Evolutionary conservation across 441 rosid genomes (phyloP).

Genomic region (Adansonia gregorii): DNA sequence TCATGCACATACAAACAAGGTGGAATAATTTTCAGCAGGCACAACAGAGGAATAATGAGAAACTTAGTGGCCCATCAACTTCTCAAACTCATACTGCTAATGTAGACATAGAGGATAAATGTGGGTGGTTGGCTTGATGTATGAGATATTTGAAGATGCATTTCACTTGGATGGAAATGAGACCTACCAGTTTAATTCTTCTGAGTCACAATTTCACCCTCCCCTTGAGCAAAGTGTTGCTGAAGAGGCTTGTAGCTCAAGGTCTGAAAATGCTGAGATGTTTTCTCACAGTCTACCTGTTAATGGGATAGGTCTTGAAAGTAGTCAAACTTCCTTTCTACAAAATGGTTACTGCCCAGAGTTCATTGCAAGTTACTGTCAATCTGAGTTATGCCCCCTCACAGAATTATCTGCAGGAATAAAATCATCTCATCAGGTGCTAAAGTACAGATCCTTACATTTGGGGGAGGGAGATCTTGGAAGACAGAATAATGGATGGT

Average conservation of each 20-base stretch:
- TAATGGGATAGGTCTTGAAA: conserved; percentile 53
- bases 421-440: conserved; percentile 44
- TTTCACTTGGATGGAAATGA: conserved; percentile 58
- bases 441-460: conserved; percentile 36
- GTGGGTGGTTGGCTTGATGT: conserved; percentile 64
- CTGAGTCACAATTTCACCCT: conserved; percentile 43
- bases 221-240: conserved; percentile 48
- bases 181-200: conserved; percentile 44
- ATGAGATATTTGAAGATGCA: conserved; percentile 83
- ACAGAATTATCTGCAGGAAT: conserved; percentile 64
- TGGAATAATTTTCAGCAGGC: conserved; percentile 73
- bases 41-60: conserved; percentile 51
- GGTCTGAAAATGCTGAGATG: conserved; percentile 46
- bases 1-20: conserved; percentile 84
- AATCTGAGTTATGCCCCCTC: conserved; percentile 57
- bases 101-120: conserved; percentile 40
- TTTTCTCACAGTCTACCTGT: conserved; percentile 41
- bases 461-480: conserved; percentile 50
- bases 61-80: conserved; percentile 41
- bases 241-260: conserved; percentile 48
- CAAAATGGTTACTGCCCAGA: conserved; percentile 63
- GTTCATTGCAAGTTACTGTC: conserved; percentile 80
- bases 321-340: conserved; percentile 56
- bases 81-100: conserved; percentile 46
- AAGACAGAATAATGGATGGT: conserved; percentile 82